These are phyloP conservation scores for Misopates orontium DNA, from an alignment of 257 asterid genomes.

Conservation along the genomic window DNA sequence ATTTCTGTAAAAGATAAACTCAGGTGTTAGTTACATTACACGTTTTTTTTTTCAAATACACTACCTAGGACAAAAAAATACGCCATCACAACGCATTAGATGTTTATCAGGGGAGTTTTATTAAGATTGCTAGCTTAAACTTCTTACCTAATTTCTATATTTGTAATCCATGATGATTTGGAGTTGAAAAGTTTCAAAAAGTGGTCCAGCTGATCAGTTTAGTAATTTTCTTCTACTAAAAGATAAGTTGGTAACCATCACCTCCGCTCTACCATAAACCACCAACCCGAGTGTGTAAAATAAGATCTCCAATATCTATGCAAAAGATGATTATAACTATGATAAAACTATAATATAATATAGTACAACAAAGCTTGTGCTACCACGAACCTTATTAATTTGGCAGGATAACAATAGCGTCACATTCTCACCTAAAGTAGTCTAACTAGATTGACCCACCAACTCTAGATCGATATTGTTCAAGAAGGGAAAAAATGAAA, in stretches of 20 bases:
- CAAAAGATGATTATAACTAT: background rate
- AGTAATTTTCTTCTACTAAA: background rate
- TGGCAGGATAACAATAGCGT: constrained; percentile 7
- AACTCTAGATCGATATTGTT: no score
- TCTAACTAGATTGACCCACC: background rate
- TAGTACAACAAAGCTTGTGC: background rate
- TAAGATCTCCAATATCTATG: background rate
- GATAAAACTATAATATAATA: background rate
- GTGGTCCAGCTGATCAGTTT: background rate
- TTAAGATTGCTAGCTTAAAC: no score
- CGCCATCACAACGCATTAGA: no score
- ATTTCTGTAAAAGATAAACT: no score
- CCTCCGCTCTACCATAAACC: background rate
- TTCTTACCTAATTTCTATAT: background rate
- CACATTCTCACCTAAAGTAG: constrained; percentile 8
- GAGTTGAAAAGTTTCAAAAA: background rate
- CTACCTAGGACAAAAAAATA: no score
- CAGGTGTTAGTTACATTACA: no score
- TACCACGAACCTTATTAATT: constrained; percentile 11
- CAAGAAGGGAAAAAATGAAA: no score
- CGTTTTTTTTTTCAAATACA: no score
- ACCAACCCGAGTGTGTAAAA: background rate
- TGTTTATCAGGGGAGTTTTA: no score
- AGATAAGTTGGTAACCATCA: background rate
- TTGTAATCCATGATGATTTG: background rate